Percentiles rank a stretch among this genome's conserved stretches.
Evolutionary conservation across 257 asterid genomes (phyloP).

Genomic region (Przewalskia tangutica): DNA sequence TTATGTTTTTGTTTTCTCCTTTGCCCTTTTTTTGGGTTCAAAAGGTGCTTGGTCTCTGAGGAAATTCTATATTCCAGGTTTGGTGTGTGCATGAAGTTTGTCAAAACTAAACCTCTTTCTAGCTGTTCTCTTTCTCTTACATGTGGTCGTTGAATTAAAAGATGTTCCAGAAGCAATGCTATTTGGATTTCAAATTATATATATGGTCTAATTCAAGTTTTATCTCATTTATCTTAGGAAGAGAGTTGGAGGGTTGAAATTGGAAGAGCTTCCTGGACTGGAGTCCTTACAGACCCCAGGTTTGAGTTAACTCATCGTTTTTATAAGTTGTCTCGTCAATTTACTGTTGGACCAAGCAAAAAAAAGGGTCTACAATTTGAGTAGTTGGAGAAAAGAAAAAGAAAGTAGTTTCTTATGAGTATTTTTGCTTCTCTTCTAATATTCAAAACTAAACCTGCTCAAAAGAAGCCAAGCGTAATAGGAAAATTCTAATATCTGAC

Average conservation of each 20-base stretch:
- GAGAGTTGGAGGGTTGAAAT: slow-evolving; percentile 87
- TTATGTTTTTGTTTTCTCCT: neutral
- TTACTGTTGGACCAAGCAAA: neutral
- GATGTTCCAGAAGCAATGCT: neutral
- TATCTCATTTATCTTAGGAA: slow-evolving; percentile 44
- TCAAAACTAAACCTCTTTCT: neutral
- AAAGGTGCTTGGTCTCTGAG: neutral
- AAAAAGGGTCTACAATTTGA: neutral
- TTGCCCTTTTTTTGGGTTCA: neutral
- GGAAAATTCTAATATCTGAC: neutral
- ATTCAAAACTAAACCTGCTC: neutral
- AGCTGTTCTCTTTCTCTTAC: neutral
- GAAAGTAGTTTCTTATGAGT: neutral
- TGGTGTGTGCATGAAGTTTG: neutral
- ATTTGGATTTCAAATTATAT: neutral
- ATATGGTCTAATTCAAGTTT: slow-evolving; percentile 6
- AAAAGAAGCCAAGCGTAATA: neutral
- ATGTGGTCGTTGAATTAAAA: neutral
- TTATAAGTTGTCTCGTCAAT: neutral
- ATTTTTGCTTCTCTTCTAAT: neutral
- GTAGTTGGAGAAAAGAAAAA: neutral
- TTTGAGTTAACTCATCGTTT: slow-evolving; percentile 7
- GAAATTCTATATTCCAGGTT: too few species aligned
- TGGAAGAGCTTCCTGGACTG: slow-evolving; percentile 90
- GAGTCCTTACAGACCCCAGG: slow-evolving; percentile 87